These are phyloP conservation scores for Millerozyma miso DNA, from an alignment of 805 yeast species.

Conservation along the genomic window DNA sequence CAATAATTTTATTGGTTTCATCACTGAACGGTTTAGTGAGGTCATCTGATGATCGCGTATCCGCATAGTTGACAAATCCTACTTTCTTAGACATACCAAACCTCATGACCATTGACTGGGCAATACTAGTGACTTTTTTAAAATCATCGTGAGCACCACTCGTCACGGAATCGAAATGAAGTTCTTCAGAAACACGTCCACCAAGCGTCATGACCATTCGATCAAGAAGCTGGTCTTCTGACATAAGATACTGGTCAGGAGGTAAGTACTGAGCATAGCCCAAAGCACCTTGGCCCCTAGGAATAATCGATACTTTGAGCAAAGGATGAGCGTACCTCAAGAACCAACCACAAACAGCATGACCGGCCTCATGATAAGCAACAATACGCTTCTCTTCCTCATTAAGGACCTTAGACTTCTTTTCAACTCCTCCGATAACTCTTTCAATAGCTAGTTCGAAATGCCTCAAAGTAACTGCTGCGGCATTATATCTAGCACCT, in stretches of 20 bases:
- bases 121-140: constrained; percentile 92
- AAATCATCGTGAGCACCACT: constrained; percentile 97
- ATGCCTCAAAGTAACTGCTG: constrained; percentile 67
- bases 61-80: constrained; percentile 77
- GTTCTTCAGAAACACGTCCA: constrained; percentile 94
- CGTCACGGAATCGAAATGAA: constrained; percentile 87
- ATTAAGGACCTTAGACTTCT: constrained; percentile 76
- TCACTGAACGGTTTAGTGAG: constrained; percentile 87
- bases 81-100: constrained; percentile 87
- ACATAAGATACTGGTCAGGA: constrained; percentile 78
- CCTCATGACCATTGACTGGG: constrained; percentile 85
- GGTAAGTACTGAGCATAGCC: constrained; percentile 98
- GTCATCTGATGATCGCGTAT: constrained; percentile 60
- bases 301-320: constrained; percentile 91
- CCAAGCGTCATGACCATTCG: constrained; percentile 97
- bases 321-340: constrained; percentile 88
- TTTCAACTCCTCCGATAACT: constrained; percentile 93
- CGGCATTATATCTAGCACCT: constrained; percentile 81
- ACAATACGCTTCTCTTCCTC: constrained; percentile 86
- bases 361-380: constrained; percentile 99
- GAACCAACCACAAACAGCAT: constrained; percentile 98
- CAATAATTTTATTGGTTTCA: constrained; percentile 76
- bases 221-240: constrained; percentile 74
- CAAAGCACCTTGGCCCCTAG: constrained; percentile 93
- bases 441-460: constrained; percentile 97